Evolutionary conservation across 768 basidiomycete species (phyloP), one percentile per base, ranked within the genome.

Genomic region (Gymnopilus junonius): DNA sequence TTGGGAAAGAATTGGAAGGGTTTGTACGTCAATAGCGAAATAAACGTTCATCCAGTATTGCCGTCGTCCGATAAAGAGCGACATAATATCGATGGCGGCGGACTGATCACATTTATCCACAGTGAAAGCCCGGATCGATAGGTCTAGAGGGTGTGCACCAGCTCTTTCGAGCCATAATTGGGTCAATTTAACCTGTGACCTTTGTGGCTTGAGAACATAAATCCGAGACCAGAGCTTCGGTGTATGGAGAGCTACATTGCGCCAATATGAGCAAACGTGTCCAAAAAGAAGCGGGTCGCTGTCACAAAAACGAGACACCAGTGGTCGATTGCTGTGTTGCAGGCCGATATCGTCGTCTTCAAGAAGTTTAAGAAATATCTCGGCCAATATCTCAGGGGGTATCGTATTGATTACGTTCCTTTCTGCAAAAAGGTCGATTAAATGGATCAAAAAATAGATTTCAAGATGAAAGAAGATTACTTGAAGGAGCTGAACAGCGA

Each of bases 231-330:
- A 72, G 0, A 72, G 48, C 17, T 51, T 40, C 14, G 61, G 63
- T 31, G 60, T 62, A 11, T 55, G 53, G 14, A 66, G 40, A 1
- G 61, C 55, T 3, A 69, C 46, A 8, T 21, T 55, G 17, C 71
- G 62, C 71, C 71, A 72, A 34, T 65, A 37, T 6, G 57, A 61
- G 37, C 68, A 72, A 1, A 72, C 65, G 4, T 67, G 69, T 1
- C 66, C 69, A 4, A 72, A 58, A 17, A 50, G 54, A 14, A 65
- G 57, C 1, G 71, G 71, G 34, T 57, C 65, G 8, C 35, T 55
- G 1, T 54, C 27, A 11, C 59, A 55, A 14, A 31, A 10, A 1
- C 37, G 7, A 8, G 59, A 45, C 2, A 54, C 56, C 17, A 51
- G 48, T n/a, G 48, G 48, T 31, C 48, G 48, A 3, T 8, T 32